Base-by-base conservation (phyloP, 2,329 filamentous ascomycete species). In the Diaporthe amygdali region DNA sequence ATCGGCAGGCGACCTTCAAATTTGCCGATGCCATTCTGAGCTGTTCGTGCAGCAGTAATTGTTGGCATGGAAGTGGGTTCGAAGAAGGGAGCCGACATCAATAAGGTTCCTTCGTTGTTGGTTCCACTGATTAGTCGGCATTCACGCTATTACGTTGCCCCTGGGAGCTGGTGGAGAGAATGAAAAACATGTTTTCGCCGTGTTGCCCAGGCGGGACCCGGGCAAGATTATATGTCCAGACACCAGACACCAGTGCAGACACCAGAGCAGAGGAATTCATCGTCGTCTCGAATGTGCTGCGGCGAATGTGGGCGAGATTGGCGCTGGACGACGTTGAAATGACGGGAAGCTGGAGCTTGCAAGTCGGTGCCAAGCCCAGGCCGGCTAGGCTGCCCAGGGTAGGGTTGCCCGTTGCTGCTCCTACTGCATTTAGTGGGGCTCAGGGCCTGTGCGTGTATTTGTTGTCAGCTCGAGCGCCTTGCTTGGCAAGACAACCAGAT, bases 391-490 rank as follows among this genome's bases (percentile, higher is more conserved):
- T 63, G 27, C 14, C 37, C 34, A n/a, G 41, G 34, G 41, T 61
- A 63, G 41, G 27, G 44, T 49, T 64, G 59, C 59, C 20, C 68
- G 71, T 72, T 72, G 71, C 71, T 52, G 52, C 52, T 71, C 68
- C 71, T 72, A 72, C 72, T 46, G 54, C 67, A 69, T 68, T 49
- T 69, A 70, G 73, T 73, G 74, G 68, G 73, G 68, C 71, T 10
- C 32, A 34, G 27, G 74, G 76, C 51, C 74, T 68, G 74, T 76
- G 75, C 73, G 59, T 69, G 75, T 76, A 73, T 74, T 79, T 76
- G 77, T 76, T 79, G 78, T 79, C 77, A 77, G 75, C 75, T 73
- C 76, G 74, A 77, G 74, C 73, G 59, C 44, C 59, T 46, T 64
- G n/a, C 44, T 37, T 64, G 59, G 59, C 59, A 25, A 64, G 59